Percentiles rank a stretch among this genome's conserved stretches.
Conservation (phyloP, 2,329 filamentous ascomycete genomes). For the Talaromyces sp. region DNA sequence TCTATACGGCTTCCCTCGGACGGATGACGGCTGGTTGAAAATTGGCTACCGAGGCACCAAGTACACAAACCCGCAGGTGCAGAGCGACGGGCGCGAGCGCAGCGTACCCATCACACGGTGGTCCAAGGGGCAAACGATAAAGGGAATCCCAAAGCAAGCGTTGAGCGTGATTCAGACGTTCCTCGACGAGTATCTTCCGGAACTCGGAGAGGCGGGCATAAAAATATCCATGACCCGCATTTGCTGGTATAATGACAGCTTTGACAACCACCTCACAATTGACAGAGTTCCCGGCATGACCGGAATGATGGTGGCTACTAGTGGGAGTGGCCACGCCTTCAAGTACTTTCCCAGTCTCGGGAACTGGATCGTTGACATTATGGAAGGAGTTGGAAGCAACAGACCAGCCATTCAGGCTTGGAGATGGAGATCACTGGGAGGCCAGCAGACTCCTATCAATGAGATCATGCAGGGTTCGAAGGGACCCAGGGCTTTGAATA, state of each 20-base stretch:
- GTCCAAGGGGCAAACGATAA: constrained; percentile 16
- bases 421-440: constrained; percentile 19
- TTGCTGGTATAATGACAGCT: constrained; percentile 57
- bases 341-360: constrained; percentile 58
- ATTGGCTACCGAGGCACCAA: constrained; percentile 51
- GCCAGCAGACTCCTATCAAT: constrained; percentile 15
- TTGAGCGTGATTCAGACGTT: constrained; percentile 28
- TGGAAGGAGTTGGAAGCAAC: constrained; percentile 36
- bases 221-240: constrained; percentile 42
- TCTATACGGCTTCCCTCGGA: constrained; percentile 47
- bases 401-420: constrained; percentile 17
- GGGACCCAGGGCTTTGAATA: constrained; percentile 15
- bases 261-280: constrained; percentile 53
- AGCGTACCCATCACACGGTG: constrained; percentile 41
- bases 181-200: constrained; percentile 40
- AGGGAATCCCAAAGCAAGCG: constrained; percentile 23
- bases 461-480: constrained; percentile 19
- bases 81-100: constrained; percentile 33
- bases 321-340: constrained; percentile 59
- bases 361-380: constrained; percentile 49
- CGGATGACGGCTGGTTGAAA: constrained; percentile 43
- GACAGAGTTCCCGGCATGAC: constrained; percentile 47
- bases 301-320: constrained; percentile 57
- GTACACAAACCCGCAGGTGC: constrained; percentile 42
- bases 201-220: constrained; percentile 34